Evolutionary conservation across 2,329 filamentous ascomycete species (phyloP).

Genomic region (Teratosphaeria gauchensis): DNA sequence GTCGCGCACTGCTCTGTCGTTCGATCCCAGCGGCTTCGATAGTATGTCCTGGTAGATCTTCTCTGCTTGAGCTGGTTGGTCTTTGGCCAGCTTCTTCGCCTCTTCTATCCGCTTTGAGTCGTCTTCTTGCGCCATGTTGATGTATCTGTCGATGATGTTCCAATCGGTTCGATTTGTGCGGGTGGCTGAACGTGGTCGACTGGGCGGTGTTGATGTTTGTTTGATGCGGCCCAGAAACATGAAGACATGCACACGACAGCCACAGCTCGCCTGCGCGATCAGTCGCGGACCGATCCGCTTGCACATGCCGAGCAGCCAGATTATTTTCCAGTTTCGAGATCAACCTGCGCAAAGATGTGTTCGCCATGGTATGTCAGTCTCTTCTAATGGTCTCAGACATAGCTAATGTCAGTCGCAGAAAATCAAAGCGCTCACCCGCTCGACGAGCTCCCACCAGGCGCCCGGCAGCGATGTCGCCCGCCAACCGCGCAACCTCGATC

Average conservation of each 20-base stretch:
- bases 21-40: slow-evolving; percentile 71
- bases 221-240: neutral
- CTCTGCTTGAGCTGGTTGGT: slow-evolving; percentile 75
- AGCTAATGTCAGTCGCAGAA: slow-evolving; percentile 28
- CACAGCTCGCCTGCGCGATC: neutral
- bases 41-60: slow-evolving; percentile 82
- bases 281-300: neutral
- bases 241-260: neutral
- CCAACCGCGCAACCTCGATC: slow-evolving; percentile 64
- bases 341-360: neutral
- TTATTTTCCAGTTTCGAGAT: neutral
- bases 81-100: slow-evolving; percentile 74
- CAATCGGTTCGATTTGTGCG: neutral
- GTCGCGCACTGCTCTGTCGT: slow-evolving; percentile 77
- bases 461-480: slow-evolving; percentile 57
- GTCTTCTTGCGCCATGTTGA: slow-evolving; percentile 40
- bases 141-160: no score
- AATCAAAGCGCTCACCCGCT: slow-evolving; percentile 58
- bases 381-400: neutral
- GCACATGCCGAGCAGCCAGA: neutral
- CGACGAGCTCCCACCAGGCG: slow-evolving; percentile 54
- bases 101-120: slow-evolving; percentile 66
- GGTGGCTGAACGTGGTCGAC: neutral
- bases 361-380: neutral
- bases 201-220: neutral